Percentiles rank a stretch among this genome's conserved stretches.
Evolutionary conservation across 192 early-diverging fungal genomes (phyloP).

Genomic region (Geranomyces variabilis): DNA sequence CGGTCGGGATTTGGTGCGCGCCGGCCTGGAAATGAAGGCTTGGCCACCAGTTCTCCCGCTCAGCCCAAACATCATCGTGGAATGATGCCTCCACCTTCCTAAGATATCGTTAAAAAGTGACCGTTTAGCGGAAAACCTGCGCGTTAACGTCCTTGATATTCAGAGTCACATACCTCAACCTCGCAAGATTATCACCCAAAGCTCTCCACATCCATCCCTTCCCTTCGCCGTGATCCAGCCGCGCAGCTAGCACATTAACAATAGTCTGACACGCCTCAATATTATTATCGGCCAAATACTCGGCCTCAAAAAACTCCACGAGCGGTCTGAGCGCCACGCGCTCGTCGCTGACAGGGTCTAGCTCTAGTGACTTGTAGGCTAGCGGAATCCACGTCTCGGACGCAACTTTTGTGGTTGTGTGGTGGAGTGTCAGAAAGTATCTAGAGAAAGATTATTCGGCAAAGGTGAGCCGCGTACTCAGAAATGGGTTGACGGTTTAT

Average conservation of each 20-base stretch:
- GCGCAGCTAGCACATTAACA: background rate
- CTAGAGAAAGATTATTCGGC: background rate
- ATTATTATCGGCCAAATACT: background rate
- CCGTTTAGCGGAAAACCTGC: no score
- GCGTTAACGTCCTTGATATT: background rate
- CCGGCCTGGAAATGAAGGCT: conserved; percentile 4
- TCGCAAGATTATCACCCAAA: background rate
- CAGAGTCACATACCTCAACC: background rate
- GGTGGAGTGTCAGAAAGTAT: conserved; percentile 23
- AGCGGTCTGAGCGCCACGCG: conserved; percentile 13
- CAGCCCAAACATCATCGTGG: background rate
- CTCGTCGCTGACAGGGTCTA: conserved; percentile 28
- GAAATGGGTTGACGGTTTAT: background rate
- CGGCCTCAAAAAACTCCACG: conserved; percentile 14
- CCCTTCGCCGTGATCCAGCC: conserved; percentile 1
- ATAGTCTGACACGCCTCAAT: conserved; percentile 11
- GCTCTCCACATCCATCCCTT: background rate
- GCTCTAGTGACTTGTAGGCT: conserved; percentile 15
- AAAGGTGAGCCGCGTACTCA: no score
- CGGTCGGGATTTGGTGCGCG: background rate
- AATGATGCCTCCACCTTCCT: background rate
- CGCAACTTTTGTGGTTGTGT: background rate
- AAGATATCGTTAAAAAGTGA: background rate
- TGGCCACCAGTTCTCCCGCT: conserved; percentile 18
- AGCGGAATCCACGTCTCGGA: conserved; percentile 20